phyloP scores from a whole-genome alignment of 1,284 basidiomycete genomes.

The Rhodotorula mucilaginosa region DNA sequence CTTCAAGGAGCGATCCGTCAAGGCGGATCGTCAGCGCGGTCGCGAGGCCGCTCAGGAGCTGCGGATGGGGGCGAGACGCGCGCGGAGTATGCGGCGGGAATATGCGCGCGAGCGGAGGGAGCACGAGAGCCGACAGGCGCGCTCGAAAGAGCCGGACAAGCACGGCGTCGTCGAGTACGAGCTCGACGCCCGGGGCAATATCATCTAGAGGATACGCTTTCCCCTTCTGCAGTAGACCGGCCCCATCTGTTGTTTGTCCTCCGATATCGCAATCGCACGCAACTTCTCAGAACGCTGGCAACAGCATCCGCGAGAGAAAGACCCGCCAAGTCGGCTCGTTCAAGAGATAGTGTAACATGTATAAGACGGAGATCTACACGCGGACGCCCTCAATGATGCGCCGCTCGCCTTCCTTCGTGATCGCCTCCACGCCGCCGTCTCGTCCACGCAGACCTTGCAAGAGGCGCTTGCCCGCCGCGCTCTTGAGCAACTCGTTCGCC shows the following conservation, averaged over 20 bases:
- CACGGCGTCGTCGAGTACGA: slow-evolving; percentile 7
- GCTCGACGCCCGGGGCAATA: slow-evolving; percentile 4
- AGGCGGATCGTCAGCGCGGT: slow-evolving; percentile 27
- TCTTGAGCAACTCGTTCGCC: slow-evolving; percentile 56
- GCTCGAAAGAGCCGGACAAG: neutral
- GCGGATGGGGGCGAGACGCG: slow-evolving; percentile 15
- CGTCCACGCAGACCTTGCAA: slow-evolving; percentile 43
- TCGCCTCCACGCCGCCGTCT: slow-evolving; percentile 20
- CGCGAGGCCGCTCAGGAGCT: slow-evolving; percentile 16
- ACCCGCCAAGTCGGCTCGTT: too few species aligned
- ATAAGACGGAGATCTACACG: neutral
- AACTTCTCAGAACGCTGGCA: neutral
- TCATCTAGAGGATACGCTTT: neutral
- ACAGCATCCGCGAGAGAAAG: too few species aligned
- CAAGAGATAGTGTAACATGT: neutral
- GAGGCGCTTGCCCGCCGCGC: slow-evolving; percentile 36
- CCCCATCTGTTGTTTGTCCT: neutral
- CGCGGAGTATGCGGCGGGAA: slow-evolving; percentile 4
- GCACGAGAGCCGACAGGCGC: neutral
- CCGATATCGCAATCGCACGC: neutral
- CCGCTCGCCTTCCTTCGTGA: slow-evolving; percentile 31
- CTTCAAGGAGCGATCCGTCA: slow-evolving; percentile 20
- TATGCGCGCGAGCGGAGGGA: neutral
- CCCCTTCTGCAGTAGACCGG: neutral
- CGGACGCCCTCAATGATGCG: slow-evolving; percentile 29